Evolutionary conservation across 306 rosid species (phyloP).

Genomic region (Ormosia emarginata): DNA sequence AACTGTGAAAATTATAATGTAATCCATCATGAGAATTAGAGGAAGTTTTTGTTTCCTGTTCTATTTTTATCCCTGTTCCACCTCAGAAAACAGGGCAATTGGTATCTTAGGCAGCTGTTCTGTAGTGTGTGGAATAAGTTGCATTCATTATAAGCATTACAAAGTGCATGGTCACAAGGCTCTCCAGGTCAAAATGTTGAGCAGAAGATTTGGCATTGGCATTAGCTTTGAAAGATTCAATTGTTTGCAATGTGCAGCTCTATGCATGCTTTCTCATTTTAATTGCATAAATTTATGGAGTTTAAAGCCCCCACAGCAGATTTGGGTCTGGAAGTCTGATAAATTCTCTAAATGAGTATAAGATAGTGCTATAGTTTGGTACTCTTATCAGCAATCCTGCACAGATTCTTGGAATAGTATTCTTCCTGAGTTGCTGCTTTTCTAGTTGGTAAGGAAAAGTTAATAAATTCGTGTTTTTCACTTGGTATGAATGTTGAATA

Average conservation of each 20-base stretch:
- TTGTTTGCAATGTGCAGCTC: conserved; percentile 56
- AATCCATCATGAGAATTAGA: neutral
- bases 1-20: neutral
- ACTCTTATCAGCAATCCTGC: conserved; percentile 90
- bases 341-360: conserved; percentile 64
- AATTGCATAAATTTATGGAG: conserved; percentile 62
- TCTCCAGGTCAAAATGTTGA: conserved; percentile 51
- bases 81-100: neutral
- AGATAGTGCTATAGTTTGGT: conserved; percentile 72
- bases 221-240: conserved; percentile 60
- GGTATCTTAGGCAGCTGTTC: neutral
- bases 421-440: conserved; percentile 99
- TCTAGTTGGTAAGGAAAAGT: conserved; percentile 91
- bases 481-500: conserved; percentile 48
- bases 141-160: conserved; percentile 46
- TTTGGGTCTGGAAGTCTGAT: conserved; percentile 77
- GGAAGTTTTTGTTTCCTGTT: neutral
- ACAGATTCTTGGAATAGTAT: conserved; percentile 85
- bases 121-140: conserved; percentile 28
- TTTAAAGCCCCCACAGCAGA: conserved; percentile 67
- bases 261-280: conserved; percentile 51
- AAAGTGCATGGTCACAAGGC: conserved; percentile 52
- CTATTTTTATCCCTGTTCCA: neutral
- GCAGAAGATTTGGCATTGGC: conserved; percentile 57
- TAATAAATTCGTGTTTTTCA: conserved; percentile 48